Conservation (phyloP, 1,139 yeast species). For the Zygosaccharomyces pseudobailii region DNA sequence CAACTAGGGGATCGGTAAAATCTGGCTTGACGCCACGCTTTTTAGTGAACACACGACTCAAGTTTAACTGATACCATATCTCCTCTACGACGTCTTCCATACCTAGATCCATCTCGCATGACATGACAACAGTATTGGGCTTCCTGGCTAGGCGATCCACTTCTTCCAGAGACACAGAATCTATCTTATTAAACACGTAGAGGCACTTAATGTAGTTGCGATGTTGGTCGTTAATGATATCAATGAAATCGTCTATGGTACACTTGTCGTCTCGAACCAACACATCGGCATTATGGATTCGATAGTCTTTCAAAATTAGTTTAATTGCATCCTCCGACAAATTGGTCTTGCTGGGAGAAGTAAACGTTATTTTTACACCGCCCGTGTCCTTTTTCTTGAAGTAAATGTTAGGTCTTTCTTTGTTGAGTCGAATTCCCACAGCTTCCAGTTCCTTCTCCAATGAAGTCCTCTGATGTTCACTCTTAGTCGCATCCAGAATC, state of each 20-base stretch:
- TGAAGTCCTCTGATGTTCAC: conserved; percentile 79
- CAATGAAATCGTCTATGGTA: conserved; percentile 92
- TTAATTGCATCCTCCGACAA: conserved; percentile 77
- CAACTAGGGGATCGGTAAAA: conserved; percentile 87
- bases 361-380: conserved; percentile 79
- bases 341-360: conserved; percentile 69
- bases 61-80: conserved; percentile 83
- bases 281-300: conserved; percentile 90
- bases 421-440: conserved; percentile 88
- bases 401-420: conserved; percentile 72
- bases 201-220: conserved; percentile 86
- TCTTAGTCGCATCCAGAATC: conserved; percentile 94
- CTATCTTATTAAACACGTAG: conserved; percentile 91
- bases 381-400: conserved; percentile 82
- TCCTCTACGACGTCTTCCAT: conserved; percentile 83
- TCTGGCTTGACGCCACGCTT: conserved; percentile 77
- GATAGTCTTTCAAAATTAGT: conserved; percentile 77
- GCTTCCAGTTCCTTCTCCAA: conserved; percentile 87
- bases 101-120: conserved; percentile 84
- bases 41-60: conserved; percentile 81
- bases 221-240: conserved; percentile 80
- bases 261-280: conserved; percentile 82
- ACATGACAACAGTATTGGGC: conserved; percentile 90
- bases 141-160: conserved; percentile 87
- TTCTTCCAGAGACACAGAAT: conserved; percentile 92